These are phyloP conservation scores for Phytophthora citricola DNA, from an alignment of 352 stramenopile genomes.

Conservation along the genomic window DNA sequence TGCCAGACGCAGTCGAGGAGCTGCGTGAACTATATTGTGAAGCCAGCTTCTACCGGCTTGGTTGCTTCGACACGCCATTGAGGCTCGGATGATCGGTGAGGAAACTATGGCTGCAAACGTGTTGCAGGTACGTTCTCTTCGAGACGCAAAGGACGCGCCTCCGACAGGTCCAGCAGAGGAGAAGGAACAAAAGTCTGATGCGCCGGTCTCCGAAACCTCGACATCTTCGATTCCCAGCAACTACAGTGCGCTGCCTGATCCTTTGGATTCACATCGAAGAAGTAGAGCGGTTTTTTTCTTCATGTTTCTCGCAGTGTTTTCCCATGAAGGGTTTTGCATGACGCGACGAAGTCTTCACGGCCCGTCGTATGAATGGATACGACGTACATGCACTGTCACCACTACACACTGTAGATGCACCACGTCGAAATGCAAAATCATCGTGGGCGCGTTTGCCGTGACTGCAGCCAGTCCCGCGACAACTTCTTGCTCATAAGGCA, in stretches of 20 bases:
- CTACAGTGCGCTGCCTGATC: constrained; percentile 66
- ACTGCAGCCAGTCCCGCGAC: not conserved
- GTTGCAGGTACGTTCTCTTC: constrained; percentile 9
- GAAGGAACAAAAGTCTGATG: constrained; percentile 5
- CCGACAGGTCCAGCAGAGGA: not conserved
- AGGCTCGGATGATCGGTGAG: constrained; percentile 76
- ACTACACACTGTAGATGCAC: no score
- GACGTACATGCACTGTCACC: no score
- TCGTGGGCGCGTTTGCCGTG: not conserved
- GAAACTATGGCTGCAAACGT: constrained; percentile 46
- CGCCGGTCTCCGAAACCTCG: not conserved
- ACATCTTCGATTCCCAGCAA: constrained; percentile 35
- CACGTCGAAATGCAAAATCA: not conserved
- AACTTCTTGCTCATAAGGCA: no score
- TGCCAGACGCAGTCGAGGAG: constrained; percentile 62
- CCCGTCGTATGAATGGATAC: no score
- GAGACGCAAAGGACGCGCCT: not conserved
- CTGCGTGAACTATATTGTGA: constrained; percentile 83
- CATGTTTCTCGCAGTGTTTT: no score
- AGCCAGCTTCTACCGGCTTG: constrained; percentile 78
- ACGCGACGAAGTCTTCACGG: no score
- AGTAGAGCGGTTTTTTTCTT: constrained; percentile 11
- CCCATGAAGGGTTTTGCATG: no score
- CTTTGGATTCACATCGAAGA: constrained; percentile 73
- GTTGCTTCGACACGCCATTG: constrained; percentile 76